Base-by-base conservation (phyloP, 2,329 filamentous ascomycete species). In the Pseudonectria foliicola region DNA sequence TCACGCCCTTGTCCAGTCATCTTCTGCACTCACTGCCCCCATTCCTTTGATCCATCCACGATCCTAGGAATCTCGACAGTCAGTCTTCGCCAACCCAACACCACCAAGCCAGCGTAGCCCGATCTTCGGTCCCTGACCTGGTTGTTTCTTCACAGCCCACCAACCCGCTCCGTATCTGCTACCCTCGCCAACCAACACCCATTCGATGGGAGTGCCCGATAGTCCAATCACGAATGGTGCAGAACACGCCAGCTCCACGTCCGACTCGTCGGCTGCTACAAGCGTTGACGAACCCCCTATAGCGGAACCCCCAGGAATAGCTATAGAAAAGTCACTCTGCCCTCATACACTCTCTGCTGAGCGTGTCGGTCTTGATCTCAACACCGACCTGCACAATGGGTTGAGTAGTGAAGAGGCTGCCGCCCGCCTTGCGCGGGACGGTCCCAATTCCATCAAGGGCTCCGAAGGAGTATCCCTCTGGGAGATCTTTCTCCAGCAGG, bases 401-500 rank as follows among this genome's bases (percentile, higher is more conserved):
- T 69, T 86, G 63, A 71, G 68, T 56, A 62, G 59, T 51, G 56
- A 66, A 48, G 80, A 85, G 59, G 81, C 80, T 44, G 69, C 72
- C 60, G 67, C 68, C 64, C 81, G 81, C 57, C 70, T 85, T 53
- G 62, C 63, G 59, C 68, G 71, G 55, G 67, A 84, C 72, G 82
- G 82, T 48, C 71, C 74, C 49, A 87, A 87, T 66, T 73, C 72
- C 56, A 75, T 86, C 66, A 75, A 81, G 62, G 75, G 77, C 62
- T 75, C 79, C 67, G 77, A 80, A 63, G 77, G 79, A 61, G 63
- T 82, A 64, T 85, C 81, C 61, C 54, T 81, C 61, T 84, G 80
- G 76, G 75, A 82, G 64, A 83, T 86, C 65, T 72, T 86, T 64
- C 61, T 86, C 63, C 82, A 80, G 55, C 82, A 86, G 66, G 73